Conservation (phyloP, 352 stramenopile genomes). For the Pythium dissimile region DNA sequence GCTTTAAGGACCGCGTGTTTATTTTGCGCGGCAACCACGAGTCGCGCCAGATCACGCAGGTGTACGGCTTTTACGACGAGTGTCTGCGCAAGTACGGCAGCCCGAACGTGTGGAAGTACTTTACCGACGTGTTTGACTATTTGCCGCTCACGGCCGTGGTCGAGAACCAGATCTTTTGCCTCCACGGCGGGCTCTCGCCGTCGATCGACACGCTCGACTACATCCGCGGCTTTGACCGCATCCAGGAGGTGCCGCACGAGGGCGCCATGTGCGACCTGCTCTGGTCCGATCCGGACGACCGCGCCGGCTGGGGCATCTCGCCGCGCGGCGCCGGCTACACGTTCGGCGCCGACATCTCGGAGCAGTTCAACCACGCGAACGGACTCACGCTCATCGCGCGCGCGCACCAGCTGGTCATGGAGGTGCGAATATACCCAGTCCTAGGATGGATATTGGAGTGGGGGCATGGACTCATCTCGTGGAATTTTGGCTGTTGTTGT, state of each 20-base stretch:
- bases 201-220: slow-evolving; percentile 93
- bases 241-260: slow-evolving; percentile 96
- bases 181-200: slow-evolving; percentile 87
- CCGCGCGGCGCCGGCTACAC: slow-evolving; percentile 91
- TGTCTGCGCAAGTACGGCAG: slow-evolving; percentile 98
- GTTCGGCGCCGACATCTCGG: slow-evolving; percentile 91
- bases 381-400: slow-evolving; percentile 89
- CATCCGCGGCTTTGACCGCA: slow-evolving; percentile 91
- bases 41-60: slow-evolving; percentile 94
- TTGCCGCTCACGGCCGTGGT: slow-evolving; percentile 95
- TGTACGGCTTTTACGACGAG: slow-evolving; percentile 99
- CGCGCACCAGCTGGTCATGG: slow-evolving; percentile 95
- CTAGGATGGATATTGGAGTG: neutral
- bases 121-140: slow-evolving; percentile 94
- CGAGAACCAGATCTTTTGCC: slow-evolving; percentile 90
- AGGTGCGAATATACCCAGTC: slow-evolving; percentile 53
- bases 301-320: slow-evolving; percentile 94
- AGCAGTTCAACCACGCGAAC: slow-evolving; percentile 95
- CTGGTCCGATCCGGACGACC: slow-evolving; percentile 96
- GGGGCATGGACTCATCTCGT: neutral
- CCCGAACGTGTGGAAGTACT: slow-evolving; percentile 65
- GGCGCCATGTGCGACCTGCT: slow-evolving; percentile 98
- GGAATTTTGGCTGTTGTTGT: neutral
- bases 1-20: slow-evolving; percentile 91
- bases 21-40: slow-evolving; percentile 95